These are phyloP conservation scores for Polytrichum commune DNA, from an alignment of 225 moss, liverwort and hornwort species.

Conservation along the genomic window DNA sequence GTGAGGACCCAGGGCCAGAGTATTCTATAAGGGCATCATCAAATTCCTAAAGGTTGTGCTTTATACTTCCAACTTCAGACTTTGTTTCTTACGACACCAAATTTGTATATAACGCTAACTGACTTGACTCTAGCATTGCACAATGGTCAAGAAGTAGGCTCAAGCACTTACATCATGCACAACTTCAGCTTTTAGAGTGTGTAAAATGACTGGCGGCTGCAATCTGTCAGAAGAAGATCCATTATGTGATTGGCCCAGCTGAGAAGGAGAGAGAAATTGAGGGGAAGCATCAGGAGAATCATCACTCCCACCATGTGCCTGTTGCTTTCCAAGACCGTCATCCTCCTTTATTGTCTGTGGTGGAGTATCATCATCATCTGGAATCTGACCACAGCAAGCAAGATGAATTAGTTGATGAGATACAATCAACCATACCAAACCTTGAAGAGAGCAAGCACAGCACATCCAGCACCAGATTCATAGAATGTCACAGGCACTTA, in stretches of 20 bases:
- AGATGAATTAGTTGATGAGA: neutral
- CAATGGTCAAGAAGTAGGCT: neutral
- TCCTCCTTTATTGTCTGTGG: conserved; percentile 34
- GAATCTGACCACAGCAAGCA: conserved; percentile 32
- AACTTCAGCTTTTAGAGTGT: conserved; percentile 38
- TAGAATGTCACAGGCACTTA: too few relatives aligned
- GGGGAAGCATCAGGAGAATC: conserved; percentile 20
- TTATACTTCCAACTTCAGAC: too few relatives aligned
- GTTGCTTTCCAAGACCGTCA: conserved; percentile 33
- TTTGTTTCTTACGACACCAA: too few relatives aligned
- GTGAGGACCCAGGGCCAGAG: too few relatives aligned
- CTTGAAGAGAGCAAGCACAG: neutral
- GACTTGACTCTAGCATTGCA: neutral
- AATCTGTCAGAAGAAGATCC: conserved; percentile 18
- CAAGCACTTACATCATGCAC: conserved; percentile 38
- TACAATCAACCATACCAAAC: neutral
- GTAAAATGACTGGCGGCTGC: conserved; percentile 34
- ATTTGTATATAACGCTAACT: neutral
- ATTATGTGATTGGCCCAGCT: conserved; percentile 14
- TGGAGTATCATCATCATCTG: conserved; percentile 48
- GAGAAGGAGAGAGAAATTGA: conserved; percentile 12
- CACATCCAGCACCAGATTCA: neutral
- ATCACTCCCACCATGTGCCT: conserved; percentile 27
- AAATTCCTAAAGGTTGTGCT: too few relatives aligned
- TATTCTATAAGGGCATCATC: too few relatives aligned